These are phyloP conservation scores for Chondrostereum purpureum DNA, from an alignment of 1,284 basidiomycete species.

Conservation along the genomic window DNA sequence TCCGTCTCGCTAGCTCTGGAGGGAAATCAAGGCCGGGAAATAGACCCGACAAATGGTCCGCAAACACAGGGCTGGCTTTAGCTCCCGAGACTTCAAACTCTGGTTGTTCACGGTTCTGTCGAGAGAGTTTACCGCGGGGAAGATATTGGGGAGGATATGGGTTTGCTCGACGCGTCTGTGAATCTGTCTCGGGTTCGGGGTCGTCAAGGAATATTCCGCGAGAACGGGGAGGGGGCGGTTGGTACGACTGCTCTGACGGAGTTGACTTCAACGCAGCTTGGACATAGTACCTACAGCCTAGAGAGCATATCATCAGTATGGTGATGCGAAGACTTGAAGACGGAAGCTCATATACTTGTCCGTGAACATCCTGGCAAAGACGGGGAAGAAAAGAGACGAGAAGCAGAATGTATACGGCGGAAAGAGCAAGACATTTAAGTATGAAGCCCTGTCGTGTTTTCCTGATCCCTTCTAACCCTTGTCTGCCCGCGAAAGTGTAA, in stretches of 20 bases:
- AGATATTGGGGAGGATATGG: not conserved
- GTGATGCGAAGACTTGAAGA: not conserved
- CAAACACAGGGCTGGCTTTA: conserved; percentile 22
- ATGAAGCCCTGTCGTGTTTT: not conserved
- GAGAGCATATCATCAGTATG: not conserved
- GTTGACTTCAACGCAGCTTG: conserved; percentile 21
- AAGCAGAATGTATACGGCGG: conserved; percentile 19
- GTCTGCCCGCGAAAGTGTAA: no score
- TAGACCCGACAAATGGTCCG: conserved; percentile 51
- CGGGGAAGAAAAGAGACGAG: conserved; percentile 14
- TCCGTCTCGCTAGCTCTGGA: conserved; percentile 57
- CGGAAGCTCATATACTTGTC: conserved; percentile 14
- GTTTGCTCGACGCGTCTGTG: not conserved
- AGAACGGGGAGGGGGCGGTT: conserved; percentile 15
- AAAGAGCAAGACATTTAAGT: conserved; percentile 22
- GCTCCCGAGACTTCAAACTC: not conserved
- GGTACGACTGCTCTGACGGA: conserved; percentile 12
- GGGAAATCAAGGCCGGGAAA: conserved; percentile 67
- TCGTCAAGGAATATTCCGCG: conserved; percentile 12
- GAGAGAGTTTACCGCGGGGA: not conserved
- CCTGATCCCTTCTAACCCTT: not conserved
- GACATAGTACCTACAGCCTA: conserved; percentile 18
- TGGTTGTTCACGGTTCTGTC: not conserved
- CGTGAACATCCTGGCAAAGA: conserved; percentile 12
- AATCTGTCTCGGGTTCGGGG: conserved; percentile 4